A percentile compares a stretch with the other conserved stretches of the same genome.
These are phyloP conservation scores for Yamadazyma scolyti DNA, from an alignment of 805 yeast species.

Conservation along the genomic window DNA sequence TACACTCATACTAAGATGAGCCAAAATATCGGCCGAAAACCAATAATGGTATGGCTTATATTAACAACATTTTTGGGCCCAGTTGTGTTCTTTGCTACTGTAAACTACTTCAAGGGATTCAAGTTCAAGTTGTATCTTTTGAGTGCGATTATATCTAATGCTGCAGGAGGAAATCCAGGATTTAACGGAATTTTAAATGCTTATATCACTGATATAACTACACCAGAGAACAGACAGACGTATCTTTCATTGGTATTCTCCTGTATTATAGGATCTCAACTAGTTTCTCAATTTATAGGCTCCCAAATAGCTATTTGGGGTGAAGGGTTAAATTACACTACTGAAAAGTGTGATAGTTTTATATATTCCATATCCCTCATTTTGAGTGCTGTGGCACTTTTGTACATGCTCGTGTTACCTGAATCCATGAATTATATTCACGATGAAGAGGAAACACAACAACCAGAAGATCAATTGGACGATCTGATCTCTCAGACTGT, in stretches of 20 bases:
- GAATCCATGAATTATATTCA: no score
- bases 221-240: conserved; percentile 48
- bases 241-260: conserved; percentile 52
- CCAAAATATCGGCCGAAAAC: not conserved
- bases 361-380: conserved; percentile 27
- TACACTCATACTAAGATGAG: not conserved
- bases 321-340: conserved; percentile 7
- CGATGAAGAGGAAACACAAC: no score
- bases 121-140: conserved; percentile 27
- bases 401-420: no score
- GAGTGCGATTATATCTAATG: conserved; percentile 40
- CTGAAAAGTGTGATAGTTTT: conserved; percentile 29
- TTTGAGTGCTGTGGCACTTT: no score
- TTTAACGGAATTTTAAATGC: conserved; percentile 57
- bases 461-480: no score
- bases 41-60: not conserved
- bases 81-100: no score
- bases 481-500: no score
- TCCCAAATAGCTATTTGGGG: no score
- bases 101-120: conserved; percentile 1
- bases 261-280: conserved; percentile 34
- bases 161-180: conserved; percentile 60
- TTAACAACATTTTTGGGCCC: no score
- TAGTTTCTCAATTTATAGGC: conserved; percentile 2
- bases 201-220: conserved; percentile 70